Conservation (phyloP, 352 stramenopile species). For the Phytophthora foliorum region DNA sequence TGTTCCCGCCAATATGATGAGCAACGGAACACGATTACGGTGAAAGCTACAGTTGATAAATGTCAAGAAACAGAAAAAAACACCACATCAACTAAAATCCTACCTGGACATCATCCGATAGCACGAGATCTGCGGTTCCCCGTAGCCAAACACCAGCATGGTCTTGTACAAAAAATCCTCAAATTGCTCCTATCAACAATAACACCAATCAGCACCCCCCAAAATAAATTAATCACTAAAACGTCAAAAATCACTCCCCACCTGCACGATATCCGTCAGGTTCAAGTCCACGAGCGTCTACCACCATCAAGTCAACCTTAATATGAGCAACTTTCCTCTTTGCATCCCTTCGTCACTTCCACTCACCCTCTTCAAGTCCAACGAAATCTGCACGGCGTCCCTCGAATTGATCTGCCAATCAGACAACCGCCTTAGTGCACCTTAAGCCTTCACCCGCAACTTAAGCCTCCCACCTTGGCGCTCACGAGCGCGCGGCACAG, state of each 20-base stretch:
- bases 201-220: not conserved
- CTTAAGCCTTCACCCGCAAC: not conserved
- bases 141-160: conserved; percentile 91
- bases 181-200: conserved; percentile 76
- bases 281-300: conserved; percentile 89
- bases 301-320: not conserved
- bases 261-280: conserved; percentile 86
- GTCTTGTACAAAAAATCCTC: conserved; percentile 93
- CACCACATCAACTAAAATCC: not conserved
- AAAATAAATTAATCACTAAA: not conserved
- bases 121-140: conserved; percentile 83
- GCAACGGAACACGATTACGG: conserved; percentile 81
- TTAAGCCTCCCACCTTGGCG: conserved; percentile 63
- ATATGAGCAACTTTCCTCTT: not conserved
- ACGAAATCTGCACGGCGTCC: conserved; percentile 89
- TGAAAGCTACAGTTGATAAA: conserved; percentile 65
- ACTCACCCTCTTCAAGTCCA: conserved; percentile 87
- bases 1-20: conserved; percentile 88
- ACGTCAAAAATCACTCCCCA: conserved; percentile 16
- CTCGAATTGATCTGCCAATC: conserved; percentile 77
- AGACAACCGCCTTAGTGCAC: not conserved
- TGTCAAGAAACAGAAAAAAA: not conserved
- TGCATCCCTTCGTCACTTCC: not conserved
- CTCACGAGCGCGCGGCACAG: conserved; percentile 86
- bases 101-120: conserved; percentile 91